Base-by-base conservation (phyloP, 345 rosid genomes). In the Gossypium longicalyx region DNA sequence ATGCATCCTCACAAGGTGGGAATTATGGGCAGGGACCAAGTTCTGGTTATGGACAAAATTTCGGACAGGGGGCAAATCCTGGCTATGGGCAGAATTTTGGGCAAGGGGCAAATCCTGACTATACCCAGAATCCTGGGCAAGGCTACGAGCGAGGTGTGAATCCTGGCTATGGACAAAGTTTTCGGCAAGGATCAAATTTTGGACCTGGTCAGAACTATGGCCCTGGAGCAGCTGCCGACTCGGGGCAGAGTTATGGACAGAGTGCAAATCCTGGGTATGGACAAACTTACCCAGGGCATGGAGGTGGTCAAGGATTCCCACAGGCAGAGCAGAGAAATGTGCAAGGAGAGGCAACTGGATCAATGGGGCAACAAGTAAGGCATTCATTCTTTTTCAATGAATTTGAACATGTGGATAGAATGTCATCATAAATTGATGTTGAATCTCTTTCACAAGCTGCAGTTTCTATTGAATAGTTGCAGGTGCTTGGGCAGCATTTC, bases 361-460 rank as follows among this genome's bases (percentile, higher is more conserved):
- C 90, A 29, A 65, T 44, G 62, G 89, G 85, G 59, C 78, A 83
- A 67, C 82, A 82, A 74, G 91, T 90, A 86, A 73, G 75, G 7
- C 48, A 25, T 19, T 69, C 48, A 25, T 19, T 69, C 54, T 67
- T 59, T 43, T 70, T 76, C 51, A 38, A 54, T 67, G 52, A 49
- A 71, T 66, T 47, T 9, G 73, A 72, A 68, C 7, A 9, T 47
- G n/a, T 27, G 13, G 29, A n/a, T n/a, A 3, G 19, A 51, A 41
- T 4, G 12, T 22, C 41, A 34, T 27, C 9, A 25, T 10, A 11
- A 43, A 19, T 44, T 66, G 29, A 65, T 41, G 27, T 20, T 44
- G 54, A 20, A 45, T 23, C 19, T 9, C 29, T 20, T 67, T 45
- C 11, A 16, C 34, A 70, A 45, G 3, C 12, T 69, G 10, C 29